Base-by-base conservation (phyloP, 345 rosid species). In the Euphorbia lathyris region DNA sequence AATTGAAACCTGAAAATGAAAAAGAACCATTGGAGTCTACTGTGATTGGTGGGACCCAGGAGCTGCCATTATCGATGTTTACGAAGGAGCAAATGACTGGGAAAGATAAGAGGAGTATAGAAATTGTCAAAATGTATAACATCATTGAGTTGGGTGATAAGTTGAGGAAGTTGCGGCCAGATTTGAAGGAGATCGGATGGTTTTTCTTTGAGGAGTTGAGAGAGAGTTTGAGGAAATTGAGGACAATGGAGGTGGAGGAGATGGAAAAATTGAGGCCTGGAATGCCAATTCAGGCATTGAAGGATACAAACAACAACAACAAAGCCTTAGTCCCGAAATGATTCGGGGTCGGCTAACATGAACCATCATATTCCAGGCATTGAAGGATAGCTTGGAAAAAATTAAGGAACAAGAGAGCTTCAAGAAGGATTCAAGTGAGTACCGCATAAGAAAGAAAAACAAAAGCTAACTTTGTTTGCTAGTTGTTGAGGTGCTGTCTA, bases 181-280 rank as follows among this genome's bases (percentile, higher is more conserved):
- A 83, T 56, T 78, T 57, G 58, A 40, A 57, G 27, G 72, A 76
- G 67, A 60, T 52, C 23, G 66, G 34, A 34, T 78, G 86, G 82
- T 94, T 91, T 76, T 88, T 92, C 0, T 65, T 92, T 80, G 65
- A 68, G 71, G 96, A 94, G 84, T 72, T 94, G 80, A 87, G 81
- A 67, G 88, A 81, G 80, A 90, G 98, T 77, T 74, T 92, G 77
- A 75, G 71, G 40, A 87, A 78, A 82, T 69, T 94, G 63, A 87
- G 90, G 69, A 84, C 77, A 58, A 60, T 82, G 74, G 97, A 94
- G 69, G 80, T 84, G 68, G 75, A 80, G 72, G 83, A 81, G 58
- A 50, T 14, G 0, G 10, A 40, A 40, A 73, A 76, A 56, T 70
- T 59, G 0, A 67, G 43, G 11, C 38, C 20, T 20, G 27, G 36